Percentiles rank a stretch among this genome's conserved stretches.
These are phyloP conservation scores for Knufia petricola DNA, from an alignment of 2,329 filamentous ascomycete species.

Conservation along the genomic window DNA sequence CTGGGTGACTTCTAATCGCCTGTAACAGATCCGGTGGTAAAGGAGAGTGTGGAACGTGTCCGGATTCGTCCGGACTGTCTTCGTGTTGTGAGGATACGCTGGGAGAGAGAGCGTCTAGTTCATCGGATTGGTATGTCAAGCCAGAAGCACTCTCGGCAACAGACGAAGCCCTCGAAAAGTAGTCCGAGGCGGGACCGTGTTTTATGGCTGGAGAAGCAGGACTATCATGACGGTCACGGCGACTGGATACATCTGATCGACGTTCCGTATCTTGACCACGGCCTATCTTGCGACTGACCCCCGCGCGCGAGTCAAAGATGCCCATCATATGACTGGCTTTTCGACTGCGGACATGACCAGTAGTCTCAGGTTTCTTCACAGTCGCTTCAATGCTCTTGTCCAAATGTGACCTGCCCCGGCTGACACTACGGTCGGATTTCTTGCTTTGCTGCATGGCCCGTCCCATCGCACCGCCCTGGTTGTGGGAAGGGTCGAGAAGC, in stretches of 20 bases:
- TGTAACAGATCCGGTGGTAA: background rate
- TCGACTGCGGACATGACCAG: conserved; percentile 48
- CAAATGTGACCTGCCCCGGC: conserved; percentile 39
- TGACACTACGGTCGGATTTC: conserved; percentile 29
- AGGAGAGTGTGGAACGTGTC: conserved; percentile 3
- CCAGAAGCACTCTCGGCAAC: background rate
- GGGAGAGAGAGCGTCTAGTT: background rate
- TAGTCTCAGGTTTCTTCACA: conserved; percentile 47
- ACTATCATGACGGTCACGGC: background rate
- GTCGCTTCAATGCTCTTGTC: conserved; percentile 57
- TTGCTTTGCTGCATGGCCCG: conserved; percentile 18
- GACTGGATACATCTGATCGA: background rate
- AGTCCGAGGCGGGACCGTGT: background rate
- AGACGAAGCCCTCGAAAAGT: background rate
- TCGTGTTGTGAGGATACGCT: background rate
- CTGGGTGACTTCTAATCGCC: background rate
- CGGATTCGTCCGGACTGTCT: no score
- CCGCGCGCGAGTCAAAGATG: conserved; percentile 42
- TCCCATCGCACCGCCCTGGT: conserved; percentile 21
- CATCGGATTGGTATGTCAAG: background rate
- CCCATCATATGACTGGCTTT: conserved; percentile 59
- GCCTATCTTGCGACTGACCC: background rate
- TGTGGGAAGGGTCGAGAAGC: conserved; percentile 8
- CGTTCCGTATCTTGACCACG: background rate
- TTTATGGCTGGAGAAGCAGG: background rate